Conservation (phyloP, 352 stramenopile genomes). For the Pythium diclinum region DNA sequence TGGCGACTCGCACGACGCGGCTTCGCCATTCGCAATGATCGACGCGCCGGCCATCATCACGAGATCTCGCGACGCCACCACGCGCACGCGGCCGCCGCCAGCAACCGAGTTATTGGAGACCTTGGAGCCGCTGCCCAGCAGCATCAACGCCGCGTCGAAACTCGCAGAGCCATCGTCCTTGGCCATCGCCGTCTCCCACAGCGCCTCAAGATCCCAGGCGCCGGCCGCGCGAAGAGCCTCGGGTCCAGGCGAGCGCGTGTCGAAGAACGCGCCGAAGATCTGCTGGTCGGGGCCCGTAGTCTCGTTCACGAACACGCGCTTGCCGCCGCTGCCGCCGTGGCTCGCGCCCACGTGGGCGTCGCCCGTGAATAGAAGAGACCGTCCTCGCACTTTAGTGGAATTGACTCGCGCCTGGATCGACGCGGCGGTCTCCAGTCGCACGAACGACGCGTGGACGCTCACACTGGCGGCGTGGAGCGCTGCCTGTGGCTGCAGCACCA, state of each 20-base stretch:
- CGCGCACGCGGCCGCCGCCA: constrained; percentile 59
- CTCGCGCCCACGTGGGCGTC: constrained; percentile 47
- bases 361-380: constrained; percentile 25
- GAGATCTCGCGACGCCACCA: constrained; percentile 62
- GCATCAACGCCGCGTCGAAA: constrained; percentile 24
- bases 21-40: constrained; percentile 50
- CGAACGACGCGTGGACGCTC: constrained; percentile 57
- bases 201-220: constrained; percentile 44
- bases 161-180: not conserved
- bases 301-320: constrained; percentile 32
- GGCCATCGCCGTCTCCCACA: constrained; percentile 30
- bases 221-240: constrained; percentile 13
- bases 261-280: constrained; percentile 46
- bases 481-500: constrained; percentile 38
- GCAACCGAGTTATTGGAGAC: not conserved
- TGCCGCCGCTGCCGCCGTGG: constrained; percentile 52
- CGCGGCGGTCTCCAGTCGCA: constrained; percentile 46
- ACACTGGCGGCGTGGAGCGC: constrained; percentile 41
- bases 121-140: constrained; percentile 44
- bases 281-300: constrained; percentile 33
- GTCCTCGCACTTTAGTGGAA: constrained; percentile 31
- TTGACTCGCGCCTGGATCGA: constrained; percentile 31
- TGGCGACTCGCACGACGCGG: constrained; percentile 30
- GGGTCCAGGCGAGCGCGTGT: constrained; percentile 33
- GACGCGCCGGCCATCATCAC: constrained; percentile 53